These are phyloP conservation scores for Thecaphora frezii DNA, from an alignment of 1,284 basidiomycete genomes.

Conservation along the genomic window DNA sequence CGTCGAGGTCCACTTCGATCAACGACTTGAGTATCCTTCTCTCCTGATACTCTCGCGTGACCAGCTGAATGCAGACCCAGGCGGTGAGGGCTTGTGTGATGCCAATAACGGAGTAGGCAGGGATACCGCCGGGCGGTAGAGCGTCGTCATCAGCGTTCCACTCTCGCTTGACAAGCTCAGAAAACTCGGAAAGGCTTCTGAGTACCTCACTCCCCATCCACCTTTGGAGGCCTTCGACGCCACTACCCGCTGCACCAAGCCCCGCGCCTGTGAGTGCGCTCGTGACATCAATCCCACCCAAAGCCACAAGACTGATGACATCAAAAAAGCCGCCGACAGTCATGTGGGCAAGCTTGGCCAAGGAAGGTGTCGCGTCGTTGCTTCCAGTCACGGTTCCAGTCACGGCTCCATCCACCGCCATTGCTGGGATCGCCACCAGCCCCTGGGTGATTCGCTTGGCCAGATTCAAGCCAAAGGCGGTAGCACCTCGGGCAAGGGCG, in stretches of 20 bases:
- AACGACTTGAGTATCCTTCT: slow-evolving; percentile 33
- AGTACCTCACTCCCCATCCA: slow-evolving; percentile 45
- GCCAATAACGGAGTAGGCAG: slow-evolving; percentile 38
- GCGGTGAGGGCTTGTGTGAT: slow-evolving; percentile 45
- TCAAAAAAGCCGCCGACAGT: slow-evolving; percentile 50
- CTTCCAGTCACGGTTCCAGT: slow-evolving; percentile 30
- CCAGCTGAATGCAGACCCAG: slow-evolving; percentile 50
- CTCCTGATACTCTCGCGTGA: slow-evolving; percentile 42
- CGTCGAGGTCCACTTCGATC: slow-evolving; percentile 23
- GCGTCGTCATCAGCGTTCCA: slow-evolving; percentile 41
- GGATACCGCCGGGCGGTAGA: slow-evolving; percentile 50
- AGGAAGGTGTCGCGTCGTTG: slow-evolving; percentile 13
- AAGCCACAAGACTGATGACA: slow-evolving; percentile 38
- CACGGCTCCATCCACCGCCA: slow-evolving; percentile 39
- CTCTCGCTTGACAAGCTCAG: slow-evolving; percentile 44
- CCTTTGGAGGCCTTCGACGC: slow-evolving; percentile 39
- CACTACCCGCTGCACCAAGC: slow-evolving; percentile 41
- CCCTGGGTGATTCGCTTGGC: slow-evolving; percentile 49
- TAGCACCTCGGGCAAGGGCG: slow-evolving; percentile 35
- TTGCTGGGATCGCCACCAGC: slow-evolving; percentile 38
- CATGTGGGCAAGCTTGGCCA: slow-evolving; percentile 28
- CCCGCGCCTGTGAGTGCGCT: slow-evolving; percentile 43
- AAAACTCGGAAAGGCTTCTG: slow-evolving; percentile 35
- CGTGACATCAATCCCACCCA: slow-evolving; percentile 48
- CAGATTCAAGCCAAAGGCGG: slow-evolving; percentile 37